Conservation (phyloP, 768 basidiomycete species). For the Suillus tomentosus region DNA sequence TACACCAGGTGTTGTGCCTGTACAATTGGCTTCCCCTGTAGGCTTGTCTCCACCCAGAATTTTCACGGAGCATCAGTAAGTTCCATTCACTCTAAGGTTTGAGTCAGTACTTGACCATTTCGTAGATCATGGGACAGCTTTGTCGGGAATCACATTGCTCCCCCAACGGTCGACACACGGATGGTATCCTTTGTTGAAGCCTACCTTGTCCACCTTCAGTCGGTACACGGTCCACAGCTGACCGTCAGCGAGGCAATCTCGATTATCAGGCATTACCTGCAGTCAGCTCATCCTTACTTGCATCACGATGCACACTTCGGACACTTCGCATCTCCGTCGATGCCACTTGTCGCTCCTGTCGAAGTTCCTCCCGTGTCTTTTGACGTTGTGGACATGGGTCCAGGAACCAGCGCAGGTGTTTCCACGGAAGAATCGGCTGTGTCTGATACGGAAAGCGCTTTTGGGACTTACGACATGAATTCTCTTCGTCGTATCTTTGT, state of each 20-base stretch:
- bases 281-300: neutral
- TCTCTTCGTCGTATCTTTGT: constrained; percentile 5
- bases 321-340: neutral
- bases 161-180: neutral
- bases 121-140: neutral
- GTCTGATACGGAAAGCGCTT: no score
- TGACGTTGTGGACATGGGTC: neutral
- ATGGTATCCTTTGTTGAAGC: neutral
- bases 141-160: neutral
- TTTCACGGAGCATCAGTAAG: constrained; percentile 5
- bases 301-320: neutral
- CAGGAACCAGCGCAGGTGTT: neutral
- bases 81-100: neutral
- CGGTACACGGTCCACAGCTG: neutral
- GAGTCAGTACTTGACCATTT: neutral
- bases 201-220: constrained; percentile 3
- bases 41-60: neutral
- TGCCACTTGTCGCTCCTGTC: neutral
- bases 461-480: neutral
- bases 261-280: neutral
- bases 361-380: neutral
- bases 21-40: neutral
- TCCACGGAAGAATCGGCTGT: neutral
- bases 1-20: neutral
- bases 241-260: constrained; percentile 3